phyloP scores from a whole-genome alignment of 257 asterid species.

The Cinchona pubescens region DNA sequence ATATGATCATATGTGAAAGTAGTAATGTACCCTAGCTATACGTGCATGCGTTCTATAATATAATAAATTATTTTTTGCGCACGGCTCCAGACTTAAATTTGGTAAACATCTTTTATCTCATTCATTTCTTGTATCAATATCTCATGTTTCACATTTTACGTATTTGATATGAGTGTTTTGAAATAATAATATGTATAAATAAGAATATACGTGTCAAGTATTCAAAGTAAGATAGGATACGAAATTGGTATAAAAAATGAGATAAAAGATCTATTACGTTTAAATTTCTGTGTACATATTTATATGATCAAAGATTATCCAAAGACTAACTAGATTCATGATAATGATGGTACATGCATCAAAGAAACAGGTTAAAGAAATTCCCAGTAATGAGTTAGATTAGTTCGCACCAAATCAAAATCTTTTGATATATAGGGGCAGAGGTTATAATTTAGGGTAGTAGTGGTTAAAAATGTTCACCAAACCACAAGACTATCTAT shows the following conservation, averaged over 20 bases:
- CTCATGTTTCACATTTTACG: too few relatives aligned
- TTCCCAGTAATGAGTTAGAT: background rate
- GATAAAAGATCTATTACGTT: too few relatives aligned
- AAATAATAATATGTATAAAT: too few relatives aligned
- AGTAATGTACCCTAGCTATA: background rate
- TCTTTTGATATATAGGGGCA: background rate
- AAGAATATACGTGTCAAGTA: too few relatives aligned
- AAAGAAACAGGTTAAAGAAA: background rate
- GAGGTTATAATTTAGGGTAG: background rate
- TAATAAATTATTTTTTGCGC: too few relatives aligned
- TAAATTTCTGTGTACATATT: background rate
- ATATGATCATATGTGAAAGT: background rate
- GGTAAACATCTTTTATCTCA: too few relatives aligned
- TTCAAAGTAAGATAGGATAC: too few relatives aligned
- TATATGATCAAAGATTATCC: background rate
- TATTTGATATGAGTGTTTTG: too few relatives aligned
- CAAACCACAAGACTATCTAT: slow-evolving; percentile 9
- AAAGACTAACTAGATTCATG: too few relatives aligned
- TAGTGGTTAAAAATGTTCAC: slow-evolving; percentile 15
- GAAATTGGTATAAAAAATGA: too few relatives aligned
- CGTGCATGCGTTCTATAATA: background rate
- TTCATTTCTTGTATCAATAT: too few relatives aligned
- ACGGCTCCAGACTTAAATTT: too few relatives aligned
- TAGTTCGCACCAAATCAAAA: slow-evolving; percentile 8
- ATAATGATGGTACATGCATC: background rate